Percentiles rank a stretch among this genome's conserved stretches.
Evolutionary conservation across 306 rosid genomes (phyloP).

Genomic region (Erythrophleum fordii): DNA sequence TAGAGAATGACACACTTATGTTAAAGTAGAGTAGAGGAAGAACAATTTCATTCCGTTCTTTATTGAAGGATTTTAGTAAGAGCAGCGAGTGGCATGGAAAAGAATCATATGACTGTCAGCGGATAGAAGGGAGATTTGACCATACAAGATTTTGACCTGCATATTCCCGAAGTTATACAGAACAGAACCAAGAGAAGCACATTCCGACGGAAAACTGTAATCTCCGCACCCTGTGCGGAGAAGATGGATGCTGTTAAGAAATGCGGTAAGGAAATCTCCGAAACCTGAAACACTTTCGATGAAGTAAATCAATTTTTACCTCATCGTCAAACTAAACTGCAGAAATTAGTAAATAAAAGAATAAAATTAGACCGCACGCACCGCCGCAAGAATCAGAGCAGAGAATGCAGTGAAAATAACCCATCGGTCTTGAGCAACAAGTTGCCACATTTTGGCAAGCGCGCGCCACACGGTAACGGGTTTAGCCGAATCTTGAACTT

Average conservation of each 20-base stretch:
- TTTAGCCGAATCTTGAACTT: slow-evolving; percentile 51
- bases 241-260: slow-evolving; percentile 89
- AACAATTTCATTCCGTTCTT: not conserved
- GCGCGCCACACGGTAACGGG: slow-evolving; percentile 86
- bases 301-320: slow-evolving; percentile 11
- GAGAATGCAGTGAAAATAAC: slow-evolving; percentile 77
- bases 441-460: slow-evolving; percentile 82
- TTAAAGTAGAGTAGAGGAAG: not conserved
- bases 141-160: slow-evolving; percentile 99
- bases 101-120: slow-evolving; percentile 19
- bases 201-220: slow-evolving; percentile 72
- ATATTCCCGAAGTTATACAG: slow-evolving; percentile 84
- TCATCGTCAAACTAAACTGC: not conserved
- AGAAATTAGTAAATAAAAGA: not conserved
- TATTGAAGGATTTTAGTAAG: not conserved
- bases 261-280: slow-evolving; percentile 93
- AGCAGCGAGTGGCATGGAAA: not conserved
- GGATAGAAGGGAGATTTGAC: slow-evolving; percentile 65
- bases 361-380: slow-evolving; percentile 28
- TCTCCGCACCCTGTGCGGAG: slow-evolving; percentile 79
- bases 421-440: slow-evolving; percentile 86
- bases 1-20: not conserved
- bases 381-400: slow-evolving; percentile 82
- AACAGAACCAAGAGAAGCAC: slow-evolving; percentile 74
- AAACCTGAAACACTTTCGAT: slow-evolving; percentile 57